A percentile compares a stretch with the other conserved stretches of the same genome.
Evolutionary conservation across 805 yeast species (phyloP).

Genomic region (Lipomyces lipofer): DNA sequence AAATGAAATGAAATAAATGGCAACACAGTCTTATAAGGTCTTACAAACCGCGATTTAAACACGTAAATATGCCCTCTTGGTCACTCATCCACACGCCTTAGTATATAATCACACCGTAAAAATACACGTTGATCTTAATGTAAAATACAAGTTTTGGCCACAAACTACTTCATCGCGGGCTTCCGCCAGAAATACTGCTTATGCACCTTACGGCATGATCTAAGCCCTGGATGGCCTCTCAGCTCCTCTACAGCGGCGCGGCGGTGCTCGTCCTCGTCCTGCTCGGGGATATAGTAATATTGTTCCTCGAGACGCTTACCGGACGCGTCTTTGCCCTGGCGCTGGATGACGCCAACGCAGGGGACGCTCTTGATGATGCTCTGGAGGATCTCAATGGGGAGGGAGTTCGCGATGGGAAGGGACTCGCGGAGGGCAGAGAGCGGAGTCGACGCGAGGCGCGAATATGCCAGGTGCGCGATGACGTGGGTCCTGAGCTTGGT

Average conservation of each 20-base stretch:
- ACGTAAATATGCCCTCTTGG: too few species aligned
- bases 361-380: slow-evolving; percentile 47
- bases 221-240: slow-evolving; percentile 72
- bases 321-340: slow-evolving; percentile 94
- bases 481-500: slow-evolving; percentile 62
- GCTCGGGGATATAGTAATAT: slow-evolving; percentile 84
- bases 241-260: slow-evolving; percentile 67
- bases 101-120: too few species aligned
- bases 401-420: slow-evolving; percentile 42
- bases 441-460: slow-evolving; percentile 85
- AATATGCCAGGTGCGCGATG: slow-evolving; percentile 84
- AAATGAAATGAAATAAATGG: too few species aligned
- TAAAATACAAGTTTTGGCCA: too few species aligned
- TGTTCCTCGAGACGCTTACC: slow-evolving; percentile 94
- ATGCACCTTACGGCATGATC: slow-evolving; percentile 90
- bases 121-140: too few species aligned
- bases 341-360: slow-evolving; percentile 83
- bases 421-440: slow-evolving; percentile 67
- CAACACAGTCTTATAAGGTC: too few species aligned
- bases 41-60: too few species aligned
- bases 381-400: slow-evolving; percentile 43
- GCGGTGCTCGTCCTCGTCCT: slow-evolving; percentile 72
- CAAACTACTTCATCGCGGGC: slow-evolving; percentile 41
- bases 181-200: slow-evolving; percentile 81
- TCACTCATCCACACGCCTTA: too few species aligned